phyloP scores from a whole-genome alignment of 208 protist genomes.

The Leishmania amazonensis region DNA sequence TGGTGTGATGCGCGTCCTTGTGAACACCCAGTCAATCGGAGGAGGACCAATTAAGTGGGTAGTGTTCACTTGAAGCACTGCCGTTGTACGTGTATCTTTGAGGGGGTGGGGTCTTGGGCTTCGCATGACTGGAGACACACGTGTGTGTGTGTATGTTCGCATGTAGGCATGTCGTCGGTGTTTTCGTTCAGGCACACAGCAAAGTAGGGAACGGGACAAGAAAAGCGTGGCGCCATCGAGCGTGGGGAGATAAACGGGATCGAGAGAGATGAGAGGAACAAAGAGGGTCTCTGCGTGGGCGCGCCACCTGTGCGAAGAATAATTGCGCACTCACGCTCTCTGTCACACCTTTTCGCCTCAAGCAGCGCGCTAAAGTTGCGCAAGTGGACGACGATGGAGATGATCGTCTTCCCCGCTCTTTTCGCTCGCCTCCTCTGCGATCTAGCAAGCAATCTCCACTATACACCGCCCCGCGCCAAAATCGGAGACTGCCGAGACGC shows the following conservation, averaged over 20 bases:
- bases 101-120: neutral
- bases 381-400: neutral
- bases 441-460: neutral
- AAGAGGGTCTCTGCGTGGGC: neutral
- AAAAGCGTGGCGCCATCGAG: neutral
- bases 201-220: neutral
- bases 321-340: neutral
- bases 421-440: neutral
- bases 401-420: neutral
- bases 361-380: neutral
- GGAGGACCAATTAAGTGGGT: neutral
- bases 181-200: neutral
- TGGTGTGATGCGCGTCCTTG: neutral
- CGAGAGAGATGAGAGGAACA: neutral
- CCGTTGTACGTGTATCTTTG: slow-evolving; percentile 1
- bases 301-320: neutral
- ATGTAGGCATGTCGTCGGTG: neutral
- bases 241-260: no score
- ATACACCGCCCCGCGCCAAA: neutral
- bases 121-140: neutral
- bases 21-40: neutral
- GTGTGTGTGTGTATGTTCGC: neutral
- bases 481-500: neutral
- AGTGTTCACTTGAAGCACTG: neutral
- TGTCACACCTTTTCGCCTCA: neutral